Evolutionary conservation across 1,284 basidiomycete genomes (phyloP).

Genomic region (Microbotryomycetes sp.): DNA sequence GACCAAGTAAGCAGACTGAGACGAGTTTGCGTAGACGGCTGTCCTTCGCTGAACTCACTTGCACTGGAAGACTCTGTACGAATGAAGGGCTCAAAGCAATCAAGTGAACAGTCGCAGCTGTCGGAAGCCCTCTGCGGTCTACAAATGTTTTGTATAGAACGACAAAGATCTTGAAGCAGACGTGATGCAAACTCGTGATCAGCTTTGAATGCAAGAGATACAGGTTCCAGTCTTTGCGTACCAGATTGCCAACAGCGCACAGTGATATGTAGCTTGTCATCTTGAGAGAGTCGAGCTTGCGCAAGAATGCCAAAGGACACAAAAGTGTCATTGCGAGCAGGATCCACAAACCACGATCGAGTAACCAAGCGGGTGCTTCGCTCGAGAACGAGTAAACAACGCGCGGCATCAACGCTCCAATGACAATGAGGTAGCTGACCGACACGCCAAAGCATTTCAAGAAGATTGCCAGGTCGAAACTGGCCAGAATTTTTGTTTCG

Average conservation of each 20-base stretch:
- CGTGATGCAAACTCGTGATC: background rate
- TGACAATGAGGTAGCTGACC: slow-evolving; percentile 80
- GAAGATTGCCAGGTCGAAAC: slow-evolving; percentile 90
- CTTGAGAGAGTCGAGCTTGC: slow-evolving; percentile 58
- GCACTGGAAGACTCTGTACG: slow-evolving; percentile 82
- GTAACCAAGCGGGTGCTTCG: slow-evolving; percentile 60
- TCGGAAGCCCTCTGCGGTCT: slow-evolving; percentile 26
- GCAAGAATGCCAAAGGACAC: slow-evolving; percentile 77
- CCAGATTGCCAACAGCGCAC: slow-evolving; percentile 62
- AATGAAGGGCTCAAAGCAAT: slow-evolving; percentile 68
- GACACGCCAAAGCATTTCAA: slow-evolving; percentile 94
- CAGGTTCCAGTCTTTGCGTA: slow-evolving; percentile 50
- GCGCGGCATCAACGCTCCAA: slow-evolving; percentile 85
- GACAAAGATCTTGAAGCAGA: slow-evolving; percentile 19
- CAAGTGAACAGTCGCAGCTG: slow-evolving; percentile 15
- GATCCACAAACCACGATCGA: slow-evolving; percentile 79
- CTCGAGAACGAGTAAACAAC: slow-evolving; percentile 76
- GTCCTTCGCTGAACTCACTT: slow-evolving; percentile 58
- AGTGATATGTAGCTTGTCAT: slow-evolving; percentile 70
- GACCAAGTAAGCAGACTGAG: slow-evolving; percentile 49
- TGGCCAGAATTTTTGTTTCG: slow-evolving; percentile 73
- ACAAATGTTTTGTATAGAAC: slow-evolving; percentile 38
- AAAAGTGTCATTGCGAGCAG: slow-evolving; percentile 72
- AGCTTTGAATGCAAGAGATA: background rate
- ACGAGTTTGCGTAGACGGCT: slow-evolving; percentile 60